phyloP scores from a whole-genome alignment of 805 yeast species.

The Cyberlindnera xylosilytica region DNA sequence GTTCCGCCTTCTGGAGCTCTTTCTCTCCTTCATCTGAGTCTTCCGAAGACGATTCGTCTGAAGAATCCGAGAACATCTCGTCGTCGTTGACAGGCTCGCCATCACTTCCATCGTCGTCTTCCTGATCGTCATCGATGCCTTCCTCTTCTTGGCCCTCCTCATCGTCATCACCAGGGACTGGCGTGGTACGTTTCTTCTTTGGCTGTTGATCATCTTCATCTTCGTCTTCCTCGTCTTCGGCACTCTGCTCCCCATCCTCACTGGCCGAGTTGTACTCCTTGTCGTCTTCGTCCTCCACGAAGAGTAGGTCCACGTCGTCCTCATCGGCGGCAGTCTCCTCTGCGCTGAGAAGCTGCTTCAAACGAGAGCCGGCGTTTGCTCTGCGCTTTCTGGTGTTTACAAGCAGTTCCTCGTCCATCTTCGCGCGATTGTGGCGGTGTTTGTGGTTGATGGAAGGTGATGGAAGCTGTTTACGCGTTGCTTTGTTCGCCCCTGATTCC shows the following conservation, averaged over 20 bases:
- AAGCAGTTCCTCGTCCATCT: slow-evolving; percentile 42
- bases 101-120: slow-evolving; percentile 38
- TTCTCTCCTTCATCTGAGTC: slow-evolving; percentile 69
- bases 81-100: slow-evolving; percentile 6
- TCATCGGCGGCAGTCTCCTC: slow-evolving; percentile 53
- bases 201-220: slow-evolving; percentile 12
- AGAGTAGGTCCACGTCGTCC: slow-evolving; percentile 70
- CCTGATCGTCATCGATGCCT: slow-evolving; percentile 10
- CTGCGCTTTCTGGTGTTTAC: slow-evolving; percentile 76
- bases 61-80: slow-evolving; percentile 52
- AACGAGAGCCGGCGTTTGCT: slow-evolving; percentile 85
- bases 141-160: slow-evolving; percentile 9
- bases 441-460: too few relatives aligned
- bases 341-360: slow-evolving; percentile 67
- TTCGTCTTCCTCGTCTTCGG: slow-evolving; percentile 26
- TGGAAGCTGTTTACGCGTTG: too few relatives aligned
- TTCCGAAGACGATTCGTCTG: slow-evolving; percentile 46
- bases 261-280: slow-evolving; percentile 39
- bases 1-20: slow-evolving; percentile 49
- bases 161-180: slow-evolving; percentile 14
- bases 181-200: slow-evolving; percentile 14
- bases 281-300: slow-evolving; percentile 61
- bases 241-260: slow-evolving; percentile 30
- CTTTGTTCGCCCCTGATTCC: too few relatives aligned
- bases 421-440: too few relatives aligned